A percentile compares a stretch with the other conserved stretches of the same genome.
Evolutionary conservation across 208 protist species (phyloP).

Genomic region (Dictyostelium gargantuum): DNA sequence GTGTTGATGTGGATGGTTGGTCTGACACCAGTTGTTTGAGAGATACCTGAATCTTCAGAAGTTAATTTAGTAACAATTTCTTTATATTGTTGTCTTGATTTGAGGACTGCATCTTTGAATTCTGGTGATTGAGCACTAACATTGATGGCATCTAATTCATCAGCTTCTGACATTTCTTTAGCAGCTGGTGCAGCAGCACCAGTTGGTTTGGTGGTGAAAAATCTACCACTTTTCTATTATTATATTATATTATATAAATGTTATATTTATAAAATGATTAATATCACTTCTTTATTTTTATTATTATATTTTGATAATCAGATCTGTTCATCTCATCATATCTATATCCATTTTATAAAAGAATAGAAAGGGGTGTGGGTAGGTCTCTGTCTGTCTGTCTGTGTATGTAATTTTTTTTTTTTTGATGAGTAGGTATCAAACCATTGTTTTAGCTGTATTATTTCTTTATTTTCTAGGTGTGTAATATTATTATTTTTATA

Average conservation of each 20-base stretch:
- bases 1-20: constrained; percentile 7
- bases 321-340: too few relatives aligned
- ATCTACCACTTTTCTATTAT: neutral
- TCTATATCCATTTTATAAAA: too few relatives aligned
- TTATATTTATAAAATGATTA: too few relatives aligned
- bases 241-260: neutral
- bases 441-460: too few relatives aligned
- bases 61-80: neutral
- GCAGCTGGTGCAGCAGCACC: neutral
- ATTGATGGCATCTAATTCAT: neutral
- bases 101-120: neutral
- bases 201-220: neutral
- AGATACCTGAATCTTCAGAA: neutral
- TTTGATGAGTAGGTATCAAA: too few relatives aligned
- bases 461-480: too few relatives aligned
- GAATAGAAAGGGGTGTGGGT: neutral
- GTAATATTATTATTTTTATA: too few relatives aligned
- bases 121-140: neutral
- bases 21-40: neutral
- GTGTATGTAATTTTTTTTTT: too few relatives aligned
- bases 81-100: constrained; percentile 17
- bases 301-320: too few relatives aligned
- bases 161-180: neutral
- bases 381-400: too few relatives aligned
- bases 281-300: too few relatives aligned